A percentile compares a stretch with the other conserved stretches of the same genome.
Conservation (phyloP, 192 early-diverging fungal genomes). For the Coemansia sp. region DNA sequence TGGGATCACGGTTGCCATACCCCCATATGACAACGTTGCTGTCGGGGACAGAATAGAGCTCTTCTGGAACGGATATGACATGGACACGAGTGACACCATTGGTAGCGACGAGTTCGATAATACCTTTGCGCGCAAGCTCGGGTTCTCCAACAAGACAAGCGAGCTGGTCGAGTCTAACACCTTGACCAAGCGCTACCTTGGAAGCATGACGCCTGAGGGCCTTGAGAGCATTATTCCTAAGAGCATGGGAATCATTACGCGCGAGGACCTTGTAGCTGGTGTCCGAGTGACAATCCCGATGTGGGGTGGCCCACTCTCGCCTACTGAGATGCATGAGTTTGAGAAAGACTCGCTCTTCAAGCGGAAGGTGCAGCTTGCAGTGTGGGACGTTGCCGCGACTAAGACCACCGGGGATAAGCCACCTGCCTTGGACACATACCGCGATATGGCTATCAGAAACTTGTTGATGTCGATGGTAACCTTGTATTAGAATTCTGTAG, state of each 20-base stretch:
- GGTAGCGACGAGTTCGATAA: constrained; percentile 51
- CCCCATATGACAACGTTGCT: too few species aligned
- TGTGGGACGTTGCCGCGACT: constrained; percentile 61
- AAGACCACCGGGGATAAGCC: constrained; percentile 48
- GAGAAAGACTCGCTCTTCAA: constrained; percentile 58
- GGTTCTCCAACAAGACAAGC: constrained; percentile 59
- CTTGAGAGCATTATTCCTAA: constrained; percentile 53
- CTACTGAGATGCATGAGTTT: constrained; percentile 51
- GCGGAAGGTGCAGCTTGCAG: constrained; percentile 58
- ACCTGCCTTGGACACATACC: constrained; percentile 54
- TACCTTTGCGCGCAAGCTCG: constrained; percentile 46
- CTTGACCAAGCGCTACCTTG: constrained; percentile 61
- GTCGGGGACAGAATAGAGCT: too few species aligned
- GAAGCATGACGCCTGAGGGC: too few species aligned
- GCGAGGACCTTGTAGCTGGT: too few species aligned
- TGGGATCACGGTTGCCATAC: too few species aligned
- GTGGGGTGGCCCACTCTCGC: constrained; percentile 58
- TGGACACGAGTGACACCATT: too few species aligned
- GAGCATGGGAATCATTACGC: too few species aligned
- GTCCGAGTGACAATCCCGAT: too few species aligned
- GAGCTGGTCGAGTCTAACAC: constrained; percentile 61
- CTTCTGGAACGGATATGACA: too few species aligned
- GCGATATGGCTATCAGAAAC: constrained; percentile 47
- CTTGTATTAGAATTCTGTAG: too few species aligned
- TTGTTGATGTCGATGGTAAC: background rate